A percentile compares a stretch with the other conserved stretches of the same genome.
Evolutionary conservation across 1,284 basidiomycete genomes (phyloP).

Genomic region (Schizopora paradoxa): DNA sequence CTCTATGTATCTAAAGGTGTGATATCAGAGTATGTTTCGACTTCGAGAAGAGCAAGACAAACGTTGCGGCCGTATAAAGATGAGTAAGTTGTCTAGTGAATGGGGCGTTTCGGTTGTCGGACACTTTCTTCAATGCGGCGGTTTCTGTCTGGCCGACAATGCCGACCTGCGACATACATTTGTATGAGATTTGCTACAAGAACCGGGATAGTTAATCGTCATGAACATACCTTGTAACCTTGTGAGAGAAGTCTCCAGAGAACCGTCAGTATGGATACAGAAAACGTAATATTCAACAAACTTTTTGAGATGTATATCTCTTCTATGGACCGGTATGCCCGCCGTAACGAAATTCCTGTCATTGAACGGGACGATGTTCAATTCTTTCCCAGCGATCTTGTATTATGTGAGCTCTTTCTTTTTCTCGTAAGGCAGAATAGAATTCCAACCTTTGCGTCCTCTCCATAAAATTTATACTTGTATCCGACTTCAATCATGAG

Average conservation of each 20-base stretch:
- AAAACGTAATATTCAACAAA: constrained; percentile 29
- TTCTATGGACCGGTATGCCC: constrained; percentile 76
- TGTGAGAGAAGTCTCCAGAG: constrained; percentile 68
- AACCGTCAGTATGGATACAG: constrained; percentile 6
- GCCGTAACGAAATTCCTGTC: constrained; percentile 81
- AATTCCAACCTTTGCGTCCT: constrained; percentile 76
- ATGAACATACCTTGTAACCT: constrained; percentile 59
- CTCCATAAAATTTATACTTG: constrained; percentile 84
- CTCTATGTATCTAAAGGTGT: constrained; percentile 60
- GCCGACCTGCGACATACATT: constrained; percentile 46
- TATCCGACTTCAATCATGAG: constrained; percentile 88
- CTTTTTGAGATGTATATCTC: constrained; percentile 88
- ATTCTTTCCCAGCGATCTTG: constrained; percentile 74
- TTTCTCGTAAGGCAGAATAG: background rate
- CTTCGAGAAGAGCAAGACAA: constrained; percentile 29
- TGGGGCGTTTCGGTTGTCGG: constrained; percentile 76
- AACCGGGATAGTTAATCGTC: background rate
- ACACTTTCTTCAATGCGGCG: constrained; percentile 88
- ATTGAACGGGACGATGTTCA: constrained; percentile 77
- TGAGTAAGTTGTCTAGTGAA: constrained; percentile 81
- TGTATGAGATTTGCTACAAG: background rate
- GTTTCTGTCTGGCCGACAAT: constrained; percentile 93
- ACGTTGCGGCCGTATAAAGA: constrained; percentile 89
- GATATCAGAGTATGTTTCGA: constrained; percentile 7
- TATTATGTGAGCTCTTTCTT: constrained; percentile 1